A percentile compares a stretch with the other conserved stretches of the same genome.
phyloP scores from a whole-genome alignment of 140 eudicot genomes.

The Stevia rebaudiana region DNA sequence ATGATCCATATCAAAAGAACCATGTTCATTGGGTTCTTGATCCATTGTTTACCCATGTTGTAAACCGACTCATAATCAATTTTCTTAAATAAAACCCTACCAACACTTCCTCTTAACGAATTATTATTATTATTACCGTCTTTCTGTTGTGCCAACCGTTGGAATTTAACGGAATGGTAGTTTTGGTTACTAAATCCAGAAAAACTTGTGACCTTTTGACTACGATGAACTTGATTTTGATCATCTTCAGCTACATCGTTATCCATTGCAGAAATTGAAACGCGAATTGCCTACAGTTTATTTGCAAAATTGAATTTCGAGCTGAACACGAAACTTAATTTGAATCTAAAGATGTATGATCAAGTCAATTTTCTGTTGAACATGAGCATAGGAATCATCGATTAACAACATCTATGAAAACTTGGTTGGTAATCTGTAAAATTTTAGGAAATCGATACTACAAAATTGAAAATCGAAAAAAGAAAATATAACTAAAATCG shows the following conservation, averaged over 20 bases:
- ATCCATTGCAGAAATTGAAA: conserved; percentile 31
- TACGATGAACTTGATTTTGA: conserved; percentile 20
- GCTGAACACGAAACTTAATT: not conserved
- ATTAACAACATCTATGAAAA: not conserved
- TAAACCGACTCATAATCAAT: conserved; percentile 49
- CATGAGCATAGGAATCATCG: not conserved
- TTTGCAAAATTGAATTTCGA: not conserved
- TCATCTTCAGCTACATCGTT: conserved; percentile 26
- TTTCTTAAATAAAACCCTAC: conserved; percentile 36
- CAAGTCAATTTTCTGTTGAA: not conserved
- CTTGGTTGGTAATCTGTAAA: not conserved
- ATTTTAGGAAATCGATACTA: not conserved
- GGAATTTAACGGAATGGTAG: conserved; percentile 49
- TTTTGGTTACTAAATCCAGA: conserved; percentile 37
- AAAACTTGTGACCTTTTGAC: conserved; percentile 21
- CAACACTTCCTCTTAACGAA: conserved; percentile 45
- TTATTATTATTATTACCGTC: conserved; percentile 48
- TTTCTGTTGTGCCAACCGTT: conserved; percentile 46
- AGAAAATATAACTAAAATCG: not conserved
- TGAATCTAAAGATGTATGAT: not conserved
- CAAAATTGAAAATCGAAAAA: no score
- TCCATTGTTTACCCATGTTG: conserved; percentile 67
- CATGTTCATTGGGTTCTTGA: conserved; percentile 67
- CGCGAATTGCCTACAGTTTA: not conserved
- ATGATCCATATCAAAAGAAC: conserved; percentile 72